These are phyloP conservation scores for Mortierella sp. DNA, from an alignment of 371 early-diverging fungal species.

Conservation along the genomic window DNA sequence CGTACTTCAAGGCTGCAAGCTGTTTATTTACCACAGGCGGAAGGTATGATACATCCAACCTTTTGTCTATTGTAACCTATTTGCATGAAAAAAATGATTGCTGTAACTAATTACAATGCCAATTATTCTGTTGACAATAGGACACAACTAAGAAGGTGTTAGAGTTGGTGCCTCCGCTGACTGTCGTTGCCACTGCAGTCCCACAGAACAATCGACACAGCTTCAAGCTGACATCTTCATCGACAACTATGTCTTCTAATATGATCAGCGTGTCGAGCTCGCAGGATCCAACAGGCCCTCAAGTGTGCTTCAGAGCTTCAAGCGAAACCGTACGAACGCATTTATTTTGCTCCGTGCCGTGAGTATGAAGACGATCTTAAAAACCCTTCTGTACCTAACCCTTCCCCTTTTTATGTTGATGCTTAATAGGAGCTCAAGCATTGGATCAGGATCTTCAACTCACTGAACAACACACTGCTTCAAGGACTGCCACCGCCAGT, in stretches of 20 bases:
- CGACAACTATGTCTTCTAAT: constrained; percentile 26
- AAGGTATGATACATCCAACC: constrained; percentile 22
- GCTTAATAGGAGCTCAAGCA: constrained; percentile 38
- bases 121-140: constrained; percentile 16
- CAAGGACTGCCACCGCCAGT: constrained; percentile 14
- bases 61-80: too few relatives aligned
- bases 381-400: background rate
- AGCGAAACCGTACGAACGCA: constrained; percentile 42
- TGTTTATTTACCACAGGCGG: constrained; percentile 33
- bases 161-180: constrained; percentile 26
- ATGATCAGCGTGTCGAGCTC: constrained; percentile 34
- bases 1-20: constrained; percentile 38
- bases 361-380: background rate
- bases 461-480: constrained; percentile 24
- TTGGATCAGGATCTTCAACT: constrained; percentile 47
- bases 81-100: too few relatives aligned
- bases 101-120: too few relatives aligned
- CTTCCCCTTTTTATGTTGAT: background rate
- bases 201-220: constrained; percentile 27
- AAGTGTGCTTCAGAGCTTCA: constrained; percentile 44
- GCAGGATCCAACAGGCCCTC: constrained; percentile 23
- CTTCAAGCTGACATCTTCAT: constrained; percentile 16
- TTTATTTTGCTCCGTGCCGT: background rate
- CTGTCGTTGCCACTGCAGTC: constrained; percentile 10
- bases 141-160: constrained; percentile 32